These are phyloP conservation scores for Hippophae rhamnoides DNA, from an alignment of 306 rosid species.

Conservation along the genomic window DNA sequence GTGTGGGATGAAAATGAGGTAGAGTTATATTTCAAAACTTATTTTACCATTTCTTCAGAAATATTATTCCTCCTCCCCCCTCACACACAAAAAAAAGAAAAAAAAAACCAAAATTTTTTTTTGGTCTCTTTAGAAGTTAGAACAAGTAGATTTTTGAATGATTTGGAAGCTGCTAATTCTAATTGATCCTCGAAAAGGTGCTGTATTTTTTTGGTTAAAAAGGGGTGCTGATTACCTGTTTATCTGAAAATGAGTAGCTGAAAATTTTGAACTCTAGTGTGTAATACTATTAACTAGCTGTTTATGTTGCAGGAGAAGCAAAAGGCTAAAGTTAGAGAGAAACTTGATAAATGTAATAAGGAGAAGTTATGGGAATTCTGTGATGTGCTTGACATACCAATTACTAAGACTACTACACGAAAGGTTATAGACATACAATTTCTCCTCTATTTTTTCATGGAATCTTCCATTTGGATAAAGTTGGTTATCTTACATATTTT, in stretches of 20 bases:
- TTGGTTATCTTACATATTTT: background rate
- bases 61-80: too few relatives aligned
- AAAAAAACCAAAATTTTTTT: too few relatives aligned
- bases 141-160: too few relatives aligned
- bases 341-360: constrained; percentile 78
- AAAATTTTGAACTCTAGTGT: too few relatives aligned
- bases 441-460: constrained; percentile 3
- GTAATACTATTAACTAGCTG: background rate
- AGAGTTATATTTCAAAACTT: constrained; percentile 4
- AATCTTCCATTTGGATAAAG: background rate
- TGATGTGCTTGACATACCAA: constrained; percentile 61
- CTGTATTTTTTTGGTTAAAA: too few relatives aligned
- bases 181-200: too few relatives aligned
- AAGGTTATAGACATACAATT: constrained; percentile 51
- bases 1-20: constrained; percentile 93
- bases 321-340: constrained; percentile 74
- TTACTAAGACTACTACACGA: constrained; percentile 54
- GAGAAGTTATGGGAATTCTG: constrained; percentile 88
- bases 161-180: too few relatives aligned
- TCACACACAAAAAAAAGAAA: too few relatives aligned
- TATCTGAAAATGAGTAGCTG: too few relatives aligned
- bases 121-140: too few relatives aligned
- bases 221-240: too few relatives aligned
- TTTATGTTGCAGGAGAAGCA: constrained; percentile 71
- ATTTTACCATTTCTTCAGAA: too few relatives aligned